Conservation (phyloP, 495 filamentous ascomycete genomes). For the Penicillium atrosanguineum region DNA sequence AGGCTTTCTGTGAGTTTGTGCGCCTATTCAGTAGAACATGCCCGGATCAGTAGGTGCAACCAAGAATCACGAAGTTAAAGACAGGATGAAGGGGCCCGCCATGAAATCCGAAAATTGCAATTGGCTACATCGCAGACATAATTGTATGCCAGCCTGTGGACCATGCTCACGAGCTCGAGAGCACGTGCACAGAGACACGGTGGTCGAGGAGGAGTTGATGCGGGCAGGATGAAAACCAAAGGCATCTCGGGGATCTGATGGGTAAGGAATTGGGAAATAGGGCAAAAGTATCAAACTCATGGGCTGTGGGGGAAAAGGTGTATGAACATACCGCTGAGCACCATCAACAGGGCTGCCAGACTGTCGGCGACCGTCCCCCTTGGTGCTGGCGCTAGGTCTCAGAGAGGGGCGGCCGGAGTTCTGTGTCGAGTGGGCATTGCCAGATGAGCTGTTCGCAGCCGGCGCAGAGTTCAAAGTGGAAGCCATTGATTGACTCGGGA, state of each 20-base stretch:
- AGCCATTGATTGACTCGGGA: conserved; percentile 46
- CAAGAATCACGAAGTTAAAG: conserved; percentile 8
- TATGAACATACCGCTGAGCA: conserved; percentile 49
- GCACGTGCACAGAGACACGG: conserved; percentile 17
- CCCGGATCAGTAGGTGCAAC: conserved; percentile 16
- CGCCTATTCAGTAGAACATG: conserved; percentile 37
- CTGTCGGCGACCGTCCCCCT: conserved; percentile 57
- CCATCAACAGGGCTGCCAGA: conserved; percentile 55
- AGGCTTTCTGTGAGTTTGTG: conserved; percentile 57
- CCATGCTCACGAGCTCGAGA: conserved; percentile 13
- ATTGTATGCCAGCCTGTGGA: conserved; percentile 10
- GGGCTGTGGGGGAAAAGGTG: background rate
- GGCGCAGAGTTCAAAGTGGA: conserved; percentile 47
- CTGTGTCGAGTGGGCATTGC: conserved; percentile 41
- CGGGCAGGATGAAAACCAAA: conserved; percentile 3
- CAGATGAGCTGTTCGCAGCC: conserved; percentile 46
- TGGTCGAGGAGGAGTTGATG: conserved; percentile 8
- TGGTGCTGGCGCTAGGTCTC: conserved; percentile 50
- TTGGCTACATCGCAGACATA: conserved; percentile 18
- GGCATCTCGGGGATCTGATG: conserved; percentile 4
- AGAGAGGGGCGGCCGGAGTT: conserved; percentile 45
- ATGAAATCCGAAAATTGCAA: conserved; percentile 14
- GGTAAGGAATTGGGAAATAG: conserved; percentile 3
- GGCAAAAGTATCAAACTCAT: background rate
- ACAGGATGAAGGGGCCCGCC: background rate